Conservation (phyloP, 768 basidiomycete genomes). For the Xanthoconium stramineum region DNA sequence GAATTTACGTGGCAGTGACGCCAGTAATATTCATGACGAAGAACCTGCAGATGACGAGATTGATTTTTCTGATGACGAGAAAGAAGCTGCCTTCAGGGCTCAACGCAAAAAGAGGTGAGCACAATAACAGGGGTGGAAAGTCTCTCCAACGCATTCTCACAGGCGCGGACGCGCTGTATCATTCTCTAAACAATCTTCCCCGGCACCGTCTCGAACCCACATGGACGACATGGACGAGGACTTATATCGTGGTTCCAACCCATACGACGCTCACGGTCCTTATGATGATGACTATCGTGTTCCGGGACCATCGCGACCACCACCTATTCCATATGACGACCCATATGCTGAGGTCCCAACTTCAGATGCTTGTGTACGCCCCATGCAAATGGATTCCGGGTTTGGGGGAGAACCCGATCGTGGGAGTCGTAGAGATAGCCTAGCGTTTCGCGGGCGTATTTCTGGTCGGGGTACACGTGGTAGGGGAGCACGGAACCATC, state of each 20-base stretch:
- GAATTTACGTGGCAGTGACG: conserved; percentile 82
- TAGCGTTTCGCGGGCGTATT: conserved; percentile 17
- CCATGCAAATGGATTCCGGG: background rate
- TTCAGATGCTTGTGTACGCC: conserved; percentile 14
- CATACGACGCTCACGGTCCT: conserved; percentile 63
- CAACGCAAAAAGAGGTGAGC: conserved; percentile 58
- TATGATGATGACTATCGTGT: conserved; percentile 63
- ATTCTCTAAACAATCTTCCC: conserved; percentile 56
- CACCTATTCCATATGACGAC: conserved; percentile 76
- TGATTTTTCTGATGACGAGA: conserved; percentile 95
- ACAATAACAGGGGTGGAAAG: background rate
- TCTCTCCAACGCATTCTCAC: conserved; percentile 2
- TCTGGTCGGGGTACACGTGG: conserved; percentile 28
- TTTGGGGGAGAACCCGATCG: conserved; percentile 24
- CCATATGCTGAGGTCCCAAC: conserved; percentile 59
- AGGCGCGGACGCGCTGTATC: conserved; percentile 55
- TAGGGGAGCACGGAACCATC: conserved; percentile 17
- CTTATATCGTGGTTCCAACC: conserved; percentile 47
- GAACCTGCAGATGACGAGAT: conserved; percentile 87
- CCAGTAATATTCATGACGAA: conserved; percentile 92
- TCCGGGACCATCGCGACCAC: conserved; percentile 55
- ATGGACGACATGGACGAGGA: conserved; percentile 53
- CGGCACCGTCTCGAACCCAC: conserved; percentile 49
- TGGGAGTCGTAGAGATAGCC: conserved; percentile 11
- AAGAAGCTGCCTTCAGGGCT: conserved; percentile 71